Percentiles rank a stretch among this genome's conserved stretches.
These are phyloP conservation scores for Dunaliella sp. DNA, from an alignment of 139 green algal species.

Conservation along the genomic window DNA sequence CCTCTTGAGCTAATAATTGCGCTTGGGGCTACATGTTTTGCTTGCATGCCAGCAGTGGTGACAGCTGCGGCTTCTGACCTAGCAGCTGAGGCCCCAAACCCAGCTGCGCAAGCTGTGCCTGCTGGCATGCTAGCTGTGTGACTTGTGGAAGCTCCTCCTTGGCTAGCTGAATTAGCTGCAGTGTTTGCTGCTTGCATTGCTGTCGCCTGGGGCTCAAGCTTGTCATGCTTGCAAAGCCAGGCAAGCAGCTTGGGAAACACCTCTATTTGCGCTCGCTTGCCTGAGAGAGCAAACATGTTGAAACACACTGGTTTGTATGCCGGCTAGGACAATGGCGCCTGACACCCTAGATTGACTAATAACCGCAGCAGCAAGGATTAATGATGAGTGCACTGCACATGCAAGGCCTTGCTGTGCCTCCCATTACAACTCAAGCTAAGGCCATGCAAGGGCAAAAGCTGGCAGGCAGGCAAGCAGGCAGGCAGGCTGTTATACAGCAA, in stretches of 20 bases:
- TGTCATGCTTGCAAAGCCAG: slow-evolving; percentile 39
- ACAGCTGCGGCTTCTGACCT: not conserved
- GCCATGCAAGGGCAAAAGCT: no score
- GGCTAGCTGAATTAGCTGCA: not conserved
- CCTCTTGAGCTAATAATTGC: no score
- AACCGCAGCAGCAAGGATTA: not conserved
- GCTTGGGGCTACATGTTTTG: no score
- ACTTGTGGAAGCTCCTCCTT: no score
- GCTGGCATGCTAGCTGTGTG: not conserved
- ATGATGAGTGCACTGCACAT: not conserved
- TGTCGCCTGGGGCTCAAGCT: no score
- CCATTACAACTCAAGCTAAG: no score
- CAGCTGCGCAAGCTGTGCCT: not conserved
- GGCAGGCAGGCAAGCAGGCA: no score
- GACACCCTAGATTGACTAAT: not conserved
- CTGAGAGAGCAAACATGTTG: not conserved
- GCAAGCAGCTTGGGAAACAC: slow-evolving; percentile 39
- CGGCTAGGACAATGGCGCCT: not conserved
- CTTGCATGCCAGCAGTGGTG: no score
- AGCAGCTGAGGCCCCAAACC: not conserved
- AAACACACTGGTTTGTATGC: not conserved
- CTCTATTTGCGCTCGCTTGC: slow-evolving; percentile 29
- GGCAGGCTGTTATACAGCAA: no score
- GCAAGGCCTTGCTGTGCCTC: not conserved
- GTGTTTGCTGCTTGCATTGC: no score